Evolutionary conservation across 2,329 filamentous ascomycete genomes (phyloP).

Genomic region (Neurospora sp.): DNA sequence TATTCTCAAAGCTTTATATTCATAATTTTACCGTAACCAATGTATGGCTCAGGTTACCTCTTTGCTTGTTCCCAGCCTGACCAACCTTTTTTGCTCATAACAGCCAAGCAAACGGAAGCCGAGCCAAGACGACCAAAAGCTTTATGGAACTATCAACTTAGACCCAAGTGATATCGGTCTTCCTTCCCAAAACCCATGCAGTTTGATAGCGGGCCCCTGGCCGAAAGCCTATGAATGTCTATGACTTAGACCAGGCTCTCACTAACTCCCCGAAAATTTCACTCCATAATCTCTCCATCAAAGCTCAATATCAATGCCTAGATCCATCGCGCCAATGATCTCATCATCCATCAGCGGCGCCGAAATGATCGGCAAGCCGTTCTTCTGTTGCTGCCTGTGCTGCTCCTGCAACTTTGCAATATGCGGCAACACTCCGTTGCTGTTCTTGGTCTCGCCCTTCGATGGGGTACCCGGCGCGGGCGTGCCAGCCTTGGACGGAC

Average conservation of each 20-base stretch:
- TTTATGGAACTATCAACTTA: background rate
- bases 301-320: slow-evolving; percentile 69
- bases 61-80: background rate
- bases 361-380: slow-evolving; percentile 58
- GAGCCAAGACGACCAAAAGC: background rate
- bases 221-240: background rate
- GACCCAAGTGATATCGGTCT: background rate
- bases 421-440: slow-evolving; percentile 36
- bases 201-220: background rate
- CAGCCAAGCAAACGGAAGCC: background rate
- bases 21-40: background rate
- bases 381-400: slow-evolving; percentile 34
- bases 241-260: background rate
- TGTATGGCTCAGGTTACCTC: background rate
- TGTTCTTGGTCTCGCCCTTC: slow-evolving; percentile 20
- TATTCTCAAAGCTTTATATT: background rate
- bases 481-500: background rate
- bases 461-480: background rate
- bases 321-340: slow-evolving; percentile 77
- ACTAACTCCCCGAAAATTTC: background rate
- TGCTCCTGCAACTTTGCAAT: slow-evolving; percentile 43
- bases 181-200: background rate
- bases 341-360: slow-evolving; percentile 83
- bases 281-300: background rate
- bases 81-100: background rate